Evolutionary conservation across 257 asterid species (phyloP).

Genomic region (Verbascum thapsus): DNA sequence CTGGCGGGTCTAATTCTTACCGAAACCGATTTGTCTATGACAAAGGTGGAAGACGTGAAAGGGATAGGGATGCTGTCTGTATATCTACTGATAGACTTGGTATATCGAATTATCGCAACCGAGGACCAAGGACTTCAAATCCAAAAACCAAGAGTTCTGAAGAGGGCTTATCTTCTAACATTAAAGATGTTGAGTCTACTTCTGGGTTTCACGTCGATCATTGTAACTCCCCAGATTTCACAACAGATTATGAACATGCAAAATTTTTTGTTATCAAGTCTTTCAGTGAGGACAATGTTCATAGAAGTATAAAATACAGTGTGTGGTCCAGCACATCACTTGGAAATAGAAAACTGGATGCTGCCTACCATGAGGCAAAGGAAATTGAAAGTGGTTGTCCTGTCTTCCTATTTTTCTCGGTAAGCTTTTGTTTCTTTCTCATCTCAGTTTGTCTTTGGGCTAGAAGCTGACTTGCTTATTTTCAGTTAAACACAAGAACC

Average conservation of each 20-base stretch:
- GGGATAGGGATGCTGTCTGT: constrained; percentile 60
- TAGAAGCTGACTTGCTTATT: constrained; percentile 32
- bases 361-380: constrained; percentile 80
- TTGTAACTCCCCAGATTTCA: constrained; percentile 69
- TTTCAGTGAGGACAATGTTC: constrained; percentile 96
- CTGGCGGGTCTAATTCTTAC: constrained; percentile 54
- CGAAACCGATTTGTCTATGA: constrained; percentile 54
- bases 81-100: constrained; percentile 63
- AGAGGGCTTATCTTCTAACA: constrained; percentile 62
- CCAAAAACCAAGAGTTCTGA: constrained; percentile 66
- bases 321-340: constrained; percentile 98
- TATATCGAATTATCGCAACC: constrained; percentile 70
- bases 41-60: constrained; percentile 81
- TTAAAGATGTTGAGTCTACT: constrained; percentile 61
- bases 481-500: too few species aligned
- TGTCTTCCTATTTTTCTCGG: constrained; percentile 90
- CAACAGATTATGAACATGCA: constrained; percentile 67
- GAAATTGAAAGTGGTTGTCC: constrained; percentile 71
- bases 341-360: constrained; percentile 94
- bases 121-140: constrained; percentile 97
- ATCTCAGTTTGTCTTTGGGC: constrained; percentile 6
- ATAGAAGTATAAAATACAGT: constrained; percentile 87
- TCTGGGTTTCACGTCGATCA: constrained; percentile 56
- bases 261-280: constrained; percentile 94
- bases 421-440: constrained; percentile 39